Evolutionary conservation across 2,329 filamentous ascomycete genomes (phyloP).

Genomic region (Fusarium proliferatum): DNA sequence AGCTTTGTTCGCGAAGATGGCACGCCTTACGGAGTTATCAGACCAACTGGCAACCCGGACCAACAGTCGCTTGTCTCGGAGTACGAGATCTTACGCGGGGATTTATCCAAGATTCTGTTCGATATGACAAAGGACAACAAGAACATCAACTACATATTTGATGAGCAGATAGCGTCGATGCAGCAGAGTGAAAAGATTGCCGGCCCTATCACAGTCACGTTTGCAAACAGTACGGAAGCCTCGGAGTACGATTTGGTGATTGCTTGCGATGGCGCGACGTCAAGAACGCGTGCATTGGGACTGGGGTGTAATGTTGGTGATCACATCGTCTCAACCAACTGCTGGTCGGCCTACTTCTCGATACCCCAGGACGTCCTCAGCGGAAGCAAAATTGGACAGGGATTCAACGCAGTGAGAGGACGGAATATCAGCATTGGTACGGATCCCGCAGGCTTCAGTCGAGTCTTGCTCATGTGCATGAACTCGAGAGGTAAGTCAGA

Average conservation of each 20-base stretch:
- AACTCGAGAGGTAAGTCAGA: conserved; percentile 45
- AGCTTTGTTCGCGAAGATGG: conserved; percentile 14
- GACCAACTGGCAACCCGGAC: conserved; percentile 12
- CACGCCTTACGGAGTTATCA: conserved; percentile 1
- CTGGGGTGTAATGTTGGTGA: conserved; percentile 6
- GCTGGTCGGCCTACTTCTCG: conserved; percentile 57
- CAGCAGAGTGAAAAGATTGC: background rate
- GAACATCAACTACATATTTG: conserved; percentile 15
- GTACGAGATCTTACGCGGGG: conserved; percentile 17
- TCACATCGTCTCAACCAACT: conserved; percentile 39
- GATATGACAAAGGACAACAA: conserved; percentile 9
- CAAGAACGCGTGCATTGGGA: conserved; percentile 8
- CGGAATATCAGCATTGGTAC: conserved; percentile 51
- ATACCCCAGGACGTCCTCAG: conserved; percentile 52
- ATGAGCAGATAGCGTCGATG: conserved; percentile 16
- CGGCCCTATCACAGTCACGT: conserved; percentile 1
- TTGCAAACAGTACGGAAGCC: conserved; percentile 5
- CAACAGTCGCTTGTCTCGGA: conserved; percentile 21
- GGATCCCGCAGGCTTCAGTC: conserved; percentile 48
- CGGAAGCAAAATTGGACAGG: conserved; percentile 51
- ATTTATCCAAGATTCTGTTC: conserved; percentile 14
- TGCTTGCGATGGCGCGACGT: conserved; percentile 15
- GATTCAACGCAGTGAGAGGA: conserved; percentile 52
- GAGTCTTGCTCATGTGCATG: conserved; percentile 51
- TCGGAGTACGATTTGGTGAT: conserved; percentile 17